Base-by-base conservation (phyloP, 257 asterid genomes). In the Scutellaria minor region DNA sequence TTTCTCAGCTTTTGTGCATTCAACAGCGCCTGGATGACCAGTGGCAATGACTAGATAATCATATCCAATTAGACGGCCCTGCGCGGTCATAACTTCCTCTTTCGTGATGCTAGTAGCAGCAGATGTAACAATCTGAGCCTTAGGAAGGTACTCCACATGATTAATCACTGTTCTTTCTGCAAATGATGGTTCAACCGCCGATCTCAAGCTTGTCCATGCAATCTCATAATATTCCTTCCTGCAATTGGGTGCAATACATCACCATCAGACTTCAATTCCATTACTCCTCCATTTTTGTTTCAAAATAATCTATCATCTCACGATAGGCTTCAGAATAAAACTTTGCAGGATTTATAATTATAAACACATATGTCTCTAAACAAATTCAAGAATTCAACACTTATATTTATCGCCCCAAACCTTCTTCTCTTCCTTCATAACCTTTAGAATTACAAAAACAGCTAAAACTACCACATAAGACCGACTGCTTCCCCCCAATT, bases 41-140 rank as follows among this genome's bases (percentile, higher is more conserved):
- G 97, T 90, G 68, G 99, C 97, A 59, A 95, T 68, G 70, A 92
- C 92, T 61, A 92, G 96, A 83, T 88, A 95, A 79, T 95, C 97
- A 57, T 83, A 95, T 3, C 76, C 83, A 64, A 90, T 24, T 4
- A 9, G 10, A 37, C 72, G 83, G 60, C 98, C 98, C 35, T 88
- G 84, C 48, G 81, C 85, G 40, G 96, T 90, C 74, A 72, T 8
- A 18, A 94, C 90, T 79, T 88, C 94, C 51, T 55, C 66, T 18
- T 58, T 77, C 7, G 90, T 91, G 82, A 91, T 76, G 73, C 66
- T 79, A 71, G 84, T 75, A 12, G 97, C 97, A 11, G 93, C 12
- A 66, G 92, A 80, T 53, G 87, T 51, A 56, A 94, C 58, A 41
- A 94, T 9, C 12, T 75, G 79, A 64, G 95, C 97, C 37, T 77